phyloP scores from a whole-genome alignment of 23 red algal genomes.

The Gracilaria caudata region DNA sequence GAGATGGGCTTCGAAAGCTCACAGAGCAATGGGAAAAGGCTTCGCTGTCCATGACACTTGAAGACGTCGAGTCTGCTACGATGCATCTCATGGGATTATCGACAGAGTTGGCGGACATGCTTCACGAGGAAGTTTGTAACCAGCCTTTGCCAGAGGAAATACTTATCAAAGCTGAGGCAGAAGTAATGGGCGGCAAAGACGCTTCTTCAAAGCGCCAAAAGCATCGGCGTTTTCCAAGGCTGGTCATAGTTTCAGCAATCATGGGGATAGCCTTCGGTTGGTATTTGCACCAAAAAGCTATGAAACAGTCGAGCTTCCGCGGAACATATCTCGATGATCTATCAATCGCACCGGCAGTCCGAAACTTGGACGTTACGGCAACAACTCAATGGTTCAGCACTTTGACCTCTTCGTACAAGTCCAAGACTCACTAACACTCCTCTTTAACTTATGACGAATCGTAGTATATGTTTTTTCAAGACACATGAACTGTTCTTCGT shows the following conservation, averaged over 20 bases:
- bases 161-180: constrained; percentile 48
- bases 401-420: constrained; percentile 35
- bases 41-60: background rate
- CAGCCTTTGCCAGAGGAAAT: constrained; percentile 62
- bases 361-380: constrained; percentile 8
- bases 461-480: background rate
- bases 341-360: constrained; percentile 21
- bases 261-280: background rate
- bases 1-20: background rate
- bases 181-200: constrained; percentile 11
- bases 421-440: constrained; percentile 32
- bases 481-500: constrained; percentile 11
- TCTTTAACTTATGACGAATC: background rate
- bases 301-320: constrained; percentile 18
- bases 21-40: constrained; percentile 17
- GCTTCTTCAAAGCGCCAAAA: background rate
- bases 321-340: constrained; percentile 28
- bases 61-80: constrained; percentile 30
- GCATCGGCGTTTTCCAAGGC: background rate
- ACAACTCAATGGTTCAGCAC: constrained; percentile 64
- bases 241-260: background rate
- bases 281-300: constrained; percentile 1
- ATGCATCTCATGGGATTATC: constrained; percentile 21
- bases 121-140: constrained; percentile 74
- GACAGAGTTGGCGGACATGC: background rate